Evolutionary conservation across 371 early-diverging fungal species (phyloP).

Genomic region (Mucor sp.): DNA sequence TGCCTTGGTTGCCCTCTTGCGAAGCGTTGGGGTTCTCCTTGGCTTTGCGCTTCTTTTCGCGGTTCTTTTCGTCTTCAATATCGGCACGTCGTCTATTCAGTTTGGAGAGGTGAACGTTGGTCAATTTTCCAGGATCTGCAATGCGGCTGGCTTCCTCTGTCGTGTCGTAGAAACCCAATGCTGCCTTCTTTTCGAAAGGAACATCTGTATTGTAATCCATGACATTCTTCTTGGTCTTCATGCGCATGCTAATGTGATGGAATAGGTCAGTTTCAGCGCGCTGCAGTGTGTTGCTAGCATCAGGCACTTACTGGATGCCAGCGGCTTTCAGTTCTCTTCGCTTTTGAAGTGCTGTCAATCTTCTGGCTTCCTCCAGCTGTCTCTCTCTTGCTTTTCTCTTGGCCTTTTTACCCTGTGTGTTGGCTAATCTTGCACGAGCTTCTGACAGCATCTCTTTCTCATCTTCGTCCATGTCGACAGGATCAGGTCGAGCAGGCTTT

Average conservation of each 20-base stretch:
- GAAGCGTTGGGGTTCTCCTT: constrained; percentile 50
- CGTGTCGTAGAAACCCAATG: constrained; percentile 91
- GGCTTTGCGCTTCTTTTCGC: constrained; percentile 76
- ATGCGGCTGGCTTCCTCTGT: constrained; percentile 78
- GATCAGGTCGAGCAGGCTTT: constrained; percentile 96
- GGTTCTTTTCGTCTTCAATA: constrained; percentile 62
- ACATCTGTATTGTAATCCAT: constrained; percentile 97
- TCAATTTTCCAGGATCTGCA: constrained; percentile 59
- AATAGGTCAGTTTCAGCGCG: not conserved
- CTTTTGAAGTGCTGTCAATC: constrained; percentile 91
- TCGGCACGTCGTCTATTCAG: constrained; percentile 82
- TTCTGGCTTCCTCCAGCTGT: constrained; percentile 93
- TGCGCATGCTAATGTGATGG: constrained; percentile 36
- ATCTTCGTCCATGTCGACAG: constrained; percentile 99
- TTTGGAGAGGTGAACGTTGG: constrained; percentile 70
- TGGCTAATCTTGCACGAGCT: constrained; percentile 97
- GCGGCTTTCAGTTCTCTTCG: constrained; percentile 96
- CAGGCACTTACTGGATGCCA: constrained; percentile 76
- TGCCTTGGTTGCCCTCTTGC: constrained; percentile 51
- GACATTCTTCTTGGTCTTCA: constrained; percentile 68
- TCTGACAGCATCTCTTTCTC: constrained; percentile 99
- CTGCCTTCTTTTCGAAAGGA: constrained; percentile 88
- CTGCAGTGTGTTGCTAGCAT: not conserved
- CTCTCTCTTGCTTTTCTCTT: constrained; percentile 98
- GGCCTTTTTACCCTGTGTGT: constrained; percentile 98